A percentile compares a stretch with the other conserved stretches of the same genome.
phyloP scores from a whole-genome alignment of 257 asterid species.

The Coffea canephora region DNA sequence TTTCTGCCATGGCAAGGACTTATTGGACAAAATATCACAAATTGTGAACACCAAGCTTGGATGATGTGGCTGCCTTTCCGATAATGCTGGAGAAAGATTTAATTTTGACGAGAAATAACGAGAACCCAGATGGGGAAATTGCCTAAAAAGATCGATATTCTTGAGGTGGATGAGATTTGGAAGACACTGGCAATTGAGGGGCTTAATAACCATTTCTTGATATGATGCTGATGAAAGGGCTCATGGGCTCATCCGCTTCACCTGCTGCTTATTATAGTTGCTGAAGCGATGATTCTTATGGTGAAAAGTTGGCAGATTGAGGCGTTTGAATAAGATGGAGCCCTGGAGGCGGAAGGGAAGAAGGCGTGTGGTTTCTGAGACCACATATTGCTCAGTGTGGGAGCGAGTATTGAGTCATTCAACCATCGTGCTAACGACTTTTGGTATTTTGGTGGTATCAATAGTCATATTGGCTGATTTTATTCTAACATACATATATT shows the following conservation, averaged over 20 bases:
- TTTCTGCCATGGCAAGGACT: constrained; percentile 47
- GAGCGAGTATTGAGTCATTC: too few relatives aligned
- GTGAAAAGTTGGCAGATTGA: too few relatives aligned
- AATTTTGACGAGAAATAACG: constrained; percentile 41
- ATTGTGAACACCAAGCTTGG: constrained; percentile 43
- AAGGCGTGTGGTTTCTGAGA: too few relatives aligned
- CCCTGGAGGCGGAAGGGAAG: too few relatives aligned
- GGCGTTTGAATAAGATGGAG: too few relatives aligned
- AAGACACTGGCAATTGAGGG: constrained; percentile 43
- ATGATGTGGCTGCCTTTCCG: neutral
- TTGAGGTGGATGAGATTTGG: constrained; percentile 19
- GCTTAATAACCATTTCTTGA: constrained; percentile 68
- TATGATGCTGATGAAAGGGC: constrained; percentile 29
- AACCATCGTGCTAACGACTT: too few relatives aligned
- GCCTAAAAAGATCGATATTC: constrained; percentile 16
- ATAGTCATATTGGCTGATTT: too few relatives aligned
- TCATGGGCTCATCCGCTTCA: constrained; percentile 28
- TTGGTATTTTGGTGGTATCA: too few relatives aligned
- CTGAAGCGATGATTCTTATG: neutral
- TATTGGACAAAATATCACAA: constrained; percentile 53
- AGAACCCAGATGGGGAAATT: constrained; percentile 24
- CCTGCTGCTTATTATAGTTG: neutral
- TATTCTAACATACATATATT: too few relatives aligned
- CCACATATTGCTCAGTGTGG: too few relatives aligned
- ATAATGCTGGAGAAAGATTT: constrained; percentile 7